Evolutionary conservation across 75 land plant genomes (phyloP).

Genomic region (Pinus taeda): DNA sequence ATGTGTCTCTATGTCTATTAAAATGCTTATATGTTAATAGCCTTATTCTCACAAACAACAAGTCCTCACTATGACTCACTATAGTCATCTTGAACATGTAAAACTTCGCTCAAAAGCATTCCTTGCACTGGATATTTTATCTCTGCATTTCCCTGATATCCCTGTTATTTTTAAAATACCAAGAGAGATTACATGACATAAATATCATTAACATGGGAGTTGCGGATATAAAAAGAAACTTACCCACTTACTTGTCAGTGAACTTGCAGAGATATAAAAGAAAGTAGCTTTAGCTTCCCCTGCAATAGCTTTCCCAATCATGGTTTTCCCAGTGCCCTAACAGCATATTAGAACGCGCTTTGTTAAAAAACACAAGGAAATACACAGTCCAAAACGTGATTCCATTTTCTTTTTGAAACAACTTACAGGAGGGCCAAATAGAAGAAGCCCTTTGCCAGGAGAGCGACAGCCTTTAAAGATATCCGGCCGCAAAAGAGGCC

Average conservation of each 20-base stretch:
- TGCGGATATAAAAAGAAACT: constrained; percentile 12
- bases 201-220: background rate
- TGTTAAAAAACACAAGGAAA: background rate
- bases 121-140: background rate
- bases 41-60: background rate
- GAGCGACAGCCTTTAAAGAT: constrained; percentile 96
- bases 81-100: background rate
- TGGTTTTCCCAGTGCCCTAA: constrained; percentile 99
- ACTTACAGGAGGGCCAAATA: constrained; percentile 99
- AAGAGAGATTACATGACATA: too few species aligned
- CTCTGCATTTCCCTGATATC: background rate
- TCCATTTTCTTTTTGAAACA: background rate
- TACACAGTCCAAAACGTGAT: constrained; percentile 2
- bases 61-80: background rate
- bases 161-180: too few species aligned
- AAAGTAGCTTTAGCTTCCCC: constrained; percentile 99
- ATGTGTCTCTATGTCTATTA: background rate
- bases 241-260: constrained; percentile 99
- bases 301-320: constrained; percentile 99
- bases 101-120: background rate
- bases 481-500: constrained; percentile 97
- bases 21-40: background rate
- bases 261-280: constrained; percentile 99
- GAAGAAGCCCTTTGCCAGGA: constrained; percentile 97
- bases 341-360: background rate